Percentiles rank a stretch among this genome's conserved stretches.
Evolutionary conservation across 139 green algal genomes (phyloP).

Genomic region (Diplosphaera chodatii): DNA sequence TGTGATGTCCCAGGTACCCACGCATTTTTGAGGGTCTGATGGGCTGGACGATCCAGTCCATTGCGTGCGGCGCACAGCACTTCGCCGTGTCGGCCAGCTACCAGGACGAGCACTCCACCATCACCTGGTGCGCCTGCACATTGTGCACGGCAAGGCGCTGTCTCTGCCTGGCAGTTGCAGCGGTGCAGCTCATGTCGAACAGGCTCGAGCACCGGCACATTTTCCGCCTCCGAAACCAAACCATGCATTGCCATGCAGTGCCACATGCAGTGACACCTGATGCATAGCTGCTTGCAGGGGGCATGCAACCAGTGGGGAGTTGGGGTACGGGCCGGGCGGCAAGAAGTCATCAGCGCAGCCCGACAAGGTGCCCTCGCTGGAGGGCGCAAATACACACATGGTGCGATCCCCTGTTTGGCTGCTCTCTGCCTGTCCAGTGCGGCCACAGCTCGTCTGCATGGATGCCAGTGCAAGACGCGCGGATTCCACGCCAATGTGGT

Average conservation of each 20-base stretch:
- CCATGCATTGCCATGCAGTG: too few species aligned
- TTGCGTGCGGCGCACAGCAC: conserved; percentile 62
- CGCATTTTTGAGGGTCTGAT: conserved; percentile 40
- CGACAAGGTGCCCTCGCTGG: conserved; percentile 67
- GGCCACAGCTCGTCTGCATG: too few species aligned
- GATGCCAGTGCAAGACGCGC: too few species aligned
- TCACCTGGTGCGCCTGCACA: conserved; percentile 78
- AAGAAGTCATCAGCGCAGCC: conserved; percentile 88
- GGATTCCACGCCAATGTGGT: too few species aligned
- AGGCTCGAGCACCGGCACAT: too few species aligned
- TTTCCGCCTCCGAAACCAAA: too few species aligned
- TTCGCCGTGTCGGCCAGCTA: conserved; percentile 61
- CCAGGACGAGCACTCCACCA: conserved; percentile 51
- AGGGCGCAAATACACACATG: conserved; percentile 41
- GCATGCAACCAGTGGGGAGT: conserved; percentile 74
- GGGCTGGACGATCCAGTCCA: conserved; percentile 77
- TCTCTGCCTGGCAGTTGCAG: too few species aligned
- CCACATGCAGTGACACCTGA: too few species aligned
- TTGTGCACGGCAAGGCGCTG: too few species aligned
- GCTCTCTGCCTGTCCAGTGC: too few species aligned
- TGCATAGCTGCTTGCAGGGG: too few species aligned
- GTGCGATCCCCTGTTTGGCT: conserved; percentile 6
- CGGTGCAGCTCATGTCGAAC: too few species aligned
- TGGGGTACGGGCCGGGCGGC: conserved; percentile 78
- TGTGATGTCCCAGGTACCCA: conserved; percentile 1